These are phyloP conservation scores for Hibiscus trionum DNA, from an alignment of 345 rosid species.

Conservation along the genomic window DNA sequence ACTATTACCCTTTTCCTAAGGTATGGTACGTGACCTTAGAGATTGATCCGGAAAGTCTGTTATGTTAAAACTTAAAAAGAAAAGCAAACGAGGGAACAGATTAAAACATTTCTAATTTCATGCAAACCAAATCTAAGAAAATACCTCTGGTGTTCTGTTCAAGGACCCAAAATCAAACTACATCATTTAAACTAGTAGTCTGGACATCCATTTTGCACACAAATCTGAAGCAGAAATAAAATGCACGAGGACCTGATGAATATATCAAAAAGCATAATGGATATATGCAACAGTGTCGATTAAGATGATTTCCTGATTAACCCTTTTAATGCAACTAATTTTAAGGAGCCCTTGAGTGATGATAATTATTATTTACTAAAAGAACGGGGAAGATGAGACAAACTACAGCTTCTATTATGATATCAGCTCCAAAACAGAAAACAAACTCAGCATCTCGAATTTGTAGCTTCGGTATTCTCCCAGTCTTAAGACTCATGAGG, in stretches of 20 bases:
- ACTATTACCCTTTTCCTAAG: background rate
- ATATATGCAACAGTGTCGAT: background rate
- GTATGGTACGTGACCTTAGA: too few species aligned
- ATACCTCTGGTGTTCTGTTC: too few species aligned
- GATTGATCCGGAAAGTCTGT: too few species aligned
- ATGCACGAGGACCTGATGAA: too few species aligned
- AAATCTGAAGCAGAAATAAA: background rate
- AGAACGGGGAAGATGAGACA: background rate
- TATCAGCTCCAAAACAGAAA: background rate
- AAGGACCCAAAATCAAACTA: too few species aligned
- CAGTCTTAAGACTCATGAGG: background rate
- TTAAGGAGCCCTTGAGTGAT: background rate
- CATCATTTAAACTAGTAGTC: background rate
- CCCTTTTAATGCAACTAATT: background rate
- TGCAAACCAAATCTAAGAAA: too few species aligned
- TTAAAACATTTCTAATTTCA: too few species aligned
- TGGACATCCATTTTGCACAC: background rate
- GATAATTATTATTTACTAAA: background rate
- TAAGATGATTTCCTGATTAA: background rate
- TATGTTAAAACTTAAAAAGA: too few species aligned
- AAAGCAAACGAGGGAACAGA: too few species aligned
- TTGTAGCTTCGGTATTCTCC: background rate
- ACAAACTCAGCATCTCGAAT: background rate
- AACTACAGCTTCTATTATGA: background rate
- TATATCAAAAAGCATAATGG: background rate